phyloP scores from a whole-genome alignment of 176 grass and related monocot genomes.

The Musa troglodytarum region DNA sequence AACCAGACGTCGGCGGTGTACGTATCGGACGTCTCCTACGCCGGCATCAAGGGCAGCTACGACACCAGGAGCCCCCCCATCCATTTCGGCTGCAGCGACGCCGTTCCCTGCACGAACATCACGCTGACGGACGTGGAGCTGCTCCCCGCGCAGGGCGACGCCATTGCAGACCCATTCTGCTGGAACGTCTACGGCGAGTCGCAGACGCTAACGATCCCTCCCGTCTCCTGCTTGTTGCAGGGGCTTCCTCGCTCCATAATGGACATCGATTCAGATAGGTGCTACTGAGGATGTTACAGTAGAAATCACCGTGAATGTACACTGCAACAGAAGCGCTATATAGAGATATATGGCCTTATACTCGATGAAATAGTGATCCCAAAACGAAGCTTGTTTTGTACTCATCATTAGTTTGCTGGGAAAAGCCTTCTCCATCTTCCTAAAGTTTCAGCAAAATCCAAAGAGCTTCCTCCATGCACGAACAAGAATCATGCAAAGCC shows the following conservation, averaged over 20 bases:
- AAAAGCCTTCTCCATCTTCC: too few relatives aligned
- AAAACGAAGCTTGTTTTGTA: too few relatives aligned
- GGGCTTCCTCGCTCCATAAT: conserved; percentile 34
- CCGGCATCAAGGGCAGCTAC: conserved; percentile 27
- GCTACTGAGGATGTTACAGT: conserved; percentile 31
- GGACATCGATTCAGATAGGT: conserved; percentile 29
- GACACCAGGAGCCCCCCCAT: conserved; percentile 13
- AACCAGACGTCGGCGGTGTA: conserved; percentile 18
- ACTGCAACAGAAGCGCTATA: neutral
- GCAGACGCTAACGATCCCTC: conserved; percentile 10
- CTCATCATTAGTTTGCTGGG: too few relatives aligned
- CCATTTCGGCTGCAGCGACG: conserved; percentile 27
- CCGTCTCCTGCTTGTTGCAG: conserved; percentile 17
- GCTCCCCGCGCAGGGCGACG: neutral
- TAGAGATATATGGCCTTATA: neutral
- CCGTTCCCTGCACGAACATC: conserved; percentile 28
- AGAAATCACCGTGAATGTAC: neutral
- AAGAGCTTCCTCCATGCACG: too few relatives aligned
- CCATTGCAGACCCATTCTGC: conserved; percentile 4
- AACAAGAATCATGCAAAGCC: too few relatives aligned
- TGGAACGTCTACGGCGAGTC: conserved; percentile 19
- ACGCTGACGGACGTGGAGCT: conserved; percentile 26
- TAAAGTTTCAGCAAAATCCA: too few relatives aligned
- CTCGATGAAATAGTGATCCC: too few relatives aligned
- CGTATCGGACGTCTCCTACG: conserved; percentile 24